phyloP scores from a whole-genome alignment of 352 stramenopile species.

The Phytopythium kandeliae region DNA sequence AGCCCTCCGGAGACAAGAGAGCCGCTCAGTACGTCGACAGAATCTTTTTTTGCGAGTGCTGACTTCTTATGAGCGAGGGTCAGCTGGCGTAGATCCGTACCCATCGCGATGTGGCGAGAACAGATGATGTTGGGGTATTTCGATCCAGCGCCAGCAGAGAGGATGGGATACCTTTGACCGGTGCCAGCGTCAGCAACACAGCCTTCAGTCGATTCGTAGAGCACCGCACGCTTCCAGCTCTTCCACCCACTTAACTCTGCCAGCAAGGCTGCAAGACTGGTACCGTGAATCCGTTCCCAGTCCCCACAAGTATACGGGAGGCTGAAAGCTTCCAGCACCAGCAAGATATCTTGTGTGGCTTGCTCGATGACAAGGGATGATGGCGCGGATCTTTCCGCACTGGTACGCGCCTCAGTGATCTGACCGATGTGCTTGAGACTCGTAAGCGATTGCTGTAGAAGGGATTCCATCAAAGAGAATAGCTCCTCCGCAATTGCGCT shows the following conservation, averaged over 20 bases:
- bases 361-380: constrained; percentile 27
- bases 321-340: constrained; percentile 73
- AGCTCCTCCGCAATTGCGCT: constrained; percentile 52
- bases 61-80: constrained; percentile 34
- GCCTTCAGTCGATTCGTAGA: constrained; percentile 44
- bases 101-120: constrained; percentile 49
- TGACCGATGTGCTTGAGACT: constrained; percentile 35
- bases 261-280: constrained; percentile 53
- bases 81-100: constrained; percentile 60
- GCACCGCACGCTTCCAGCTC: constrained; percentile 63
- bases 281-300: constrained; percentile 54
- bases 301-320: constrained; percentile 65
- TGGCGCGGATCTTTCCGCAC: constrained; percentile 11
- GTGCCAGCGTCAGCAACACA: constrained; percentile 18
- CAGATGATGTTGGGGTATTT: constrained; percentile 73
- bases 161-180: constrained; percentile 39
- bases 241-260: constrained; percentile 73
- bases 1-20: constrained; percentile 26
- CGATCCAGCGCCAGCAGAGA: constrained; percentile 44
- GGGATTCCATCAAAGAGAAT: constrained; percentile 51
- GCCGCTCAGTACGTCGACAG: neutral
- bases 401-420: constrained; percentile 15
- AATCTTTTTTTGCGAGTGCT: neutral
- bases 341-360: constrained; percentile 61
- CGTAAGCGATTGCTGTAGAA: constrained; percentile 38